Percentiles rank a stretch among this genome's conserved stretches.
Evolutionary conservation across 345 rosid genomes (phyloP).

Genomic region (Linum usitatissimum): DNA sequence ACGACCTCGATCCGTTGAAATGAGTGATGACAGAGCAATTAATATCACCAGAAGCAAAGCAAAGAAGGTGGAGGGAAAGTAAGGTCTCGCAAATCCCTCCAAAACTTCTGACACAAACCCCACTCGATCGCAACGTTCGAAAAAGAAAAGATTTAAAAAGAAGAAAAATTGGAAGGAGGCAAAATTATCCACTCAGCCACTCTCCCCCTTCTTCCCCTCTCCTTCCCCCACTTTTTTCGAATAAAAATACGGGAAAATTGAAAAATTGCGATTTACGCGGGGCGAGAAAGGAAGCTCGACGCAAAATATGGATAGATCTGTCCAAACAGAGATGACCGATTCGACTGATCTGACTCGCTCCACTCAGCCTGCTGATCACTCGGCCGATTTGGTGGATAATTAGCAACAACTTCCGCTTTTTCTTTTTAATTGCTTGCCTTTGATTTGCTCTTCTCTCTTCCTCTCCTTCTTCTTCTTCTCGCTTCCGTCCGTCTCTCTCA

Average conservation of each 20-base stretch:
- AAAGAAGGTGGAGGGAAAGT: constrained; percentile 10
- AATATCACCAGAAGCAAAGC: constrained; percentile 17
- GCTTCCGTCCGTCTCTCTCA: background rate
- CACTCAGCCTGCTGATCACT: background rate
- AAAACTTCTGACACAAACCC: constrained; percentile 22
- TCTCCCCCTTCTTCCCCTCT: background rate
- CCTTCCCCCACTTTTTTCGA: background rate
- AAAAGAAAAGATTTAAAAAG: constrained; percentile 17
- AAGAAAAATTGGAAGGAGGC: too few relatives aligned
- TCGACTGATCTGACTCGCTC: background rate
- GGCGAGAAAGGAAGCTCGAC: background rate
- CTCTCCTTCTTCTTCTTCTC: constrained; percentile 18
- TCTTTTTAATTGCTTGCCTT: constrained; percentile 25
- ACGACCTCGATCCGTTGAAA: background rate
- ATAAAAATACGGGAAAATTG: background rate
- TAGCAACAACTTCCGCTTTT: background rate
- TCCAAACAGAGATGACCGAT: background rate
- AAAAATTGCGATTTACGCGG: background rate
- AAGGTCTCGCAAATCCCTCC: constrained; percentile 36
- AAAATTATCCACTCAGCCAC: background rate
- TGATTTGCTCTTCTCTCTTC: constrained; percentile 15
- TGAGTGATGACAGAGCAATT: background rate
- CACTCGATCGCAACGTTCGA: constrained; percentile 58
- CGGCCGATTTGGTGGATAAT: background rate
- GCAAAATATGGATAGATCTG: background rate